Evolutionary conservation across 441 rosid genomes (phyloP).

Genomic region (Sinapis alba): DNA sequence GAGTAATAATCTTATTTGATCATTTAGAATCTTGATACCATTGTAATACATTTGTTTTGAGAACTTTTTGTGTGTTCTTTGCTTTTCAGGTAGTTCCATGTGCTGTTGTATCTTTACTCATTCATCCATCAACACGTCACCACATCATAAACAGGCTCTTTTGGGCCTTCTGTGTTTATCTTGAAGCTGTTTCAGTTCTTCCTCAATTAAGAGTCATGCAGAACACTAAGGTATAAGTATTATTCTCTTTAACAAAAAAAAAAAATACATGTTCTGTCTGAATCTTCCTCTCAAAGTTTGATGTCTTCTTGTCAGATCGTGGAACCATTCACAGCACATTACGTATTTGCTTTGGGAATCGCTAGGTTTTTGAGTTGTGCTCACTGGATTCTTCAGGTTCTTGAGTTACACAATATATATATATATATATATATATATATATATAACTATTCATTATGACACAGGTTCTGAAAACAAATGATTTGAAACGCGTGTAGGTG

Average conservation of each 20-base stretch:
- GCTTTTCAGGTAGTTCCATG: conserved; percentile 58
- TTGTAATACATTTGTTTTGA: background rate
- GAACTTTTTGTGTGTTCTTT: background rate
- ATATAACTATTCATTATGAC: no score
- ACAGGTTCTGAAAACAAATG: background rate
- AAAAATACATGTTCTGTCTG: background rate
- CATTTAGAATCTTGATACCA: background rate
- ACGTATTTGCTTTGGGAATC: conserved; percentile 67
- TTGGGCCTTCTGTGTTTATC: conserved; percentile 77
- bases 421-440: no score
- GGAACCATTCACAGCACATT: conserved; percentile 72
- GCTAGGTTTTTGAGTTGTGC: conserved; percentile 76
- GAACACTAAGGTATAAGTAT: conserved; percentile 57
- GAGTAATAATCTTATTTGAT: background rate
- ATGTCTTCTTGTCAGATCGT: conserved; percentile 48
- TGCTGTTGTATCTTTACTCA: conserved; percentile 51
- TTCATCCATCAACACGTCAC: conserved; percentile 69
- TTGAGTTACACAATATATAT: background rate
- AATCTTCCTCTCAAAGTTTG: conserved; percentile 6
- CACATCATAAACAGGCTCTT: conserved; percentile 54
- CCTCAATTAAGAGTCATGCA: conserved; percentile 77
- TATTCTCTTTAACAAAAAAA: background rate
- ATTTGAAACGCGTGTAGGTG: conserved; percentile 38
- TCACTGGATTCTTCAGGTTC: conserved; percentile 75
- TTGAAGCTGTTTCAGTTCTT: conserved; percentile 75